These are phyloP conservation scores for Sporopachydermia cereana DNA, from an alignment of 1,139 yeast genomes.

Conservation along the genomic window DNA sequence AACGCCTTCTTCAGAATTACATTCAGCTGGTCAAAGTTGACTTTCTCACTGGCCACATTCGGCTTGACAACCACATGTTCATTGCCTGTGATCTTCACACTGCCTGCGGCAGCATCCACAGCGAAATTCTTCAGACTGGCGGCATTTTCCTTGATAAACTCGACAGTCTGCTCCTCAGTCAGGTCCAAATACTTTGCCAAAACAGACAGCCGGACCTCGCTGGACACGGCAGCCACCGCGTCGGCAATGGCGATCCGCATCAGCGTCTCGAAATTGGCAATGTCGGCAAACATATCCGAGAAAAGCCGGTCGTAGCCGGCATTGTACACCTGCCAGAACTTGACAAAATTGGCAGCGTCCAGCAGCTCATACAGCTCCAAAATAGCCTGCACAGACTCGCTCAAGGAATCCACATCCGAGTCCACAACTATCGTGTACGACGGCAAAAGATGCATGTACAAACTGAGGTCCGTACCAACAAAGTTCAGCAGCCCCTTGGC, in stretches of 20 bases:
- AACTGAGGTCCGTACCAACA: constrained; percentile 30
- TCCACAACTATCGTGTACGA: constrained; percentile 24
- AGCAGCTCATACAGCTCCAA: constrained; percentile 26
- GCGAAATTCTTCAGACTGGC: constrained; percentile 20
- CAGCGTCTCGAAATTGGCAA: constrained; percentile 23
- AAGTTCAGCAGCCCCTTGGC: constrained; percentile 31
- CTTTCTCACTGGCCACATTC: constrained; percentile 21
- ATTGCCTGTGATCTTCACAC: constrained; percentile 20
- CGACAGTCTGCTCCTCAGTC: constrained; percentile 18
- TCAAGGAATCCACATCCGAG: constrained; percentile 19
- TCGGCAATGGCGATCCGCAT: constrained; percentile 23
- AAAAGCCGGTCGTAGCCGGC: constrained; percentile 10
- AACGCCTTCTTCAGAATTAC: constrained; percentile 20
- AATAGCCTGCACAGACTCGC: constrained; percentile 26
- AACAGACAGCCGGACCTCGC: constrained; percentile 14
- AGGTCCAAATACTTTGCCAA: constrained; percentile 24
- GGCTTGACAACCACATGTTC: constrained; percentile 24
- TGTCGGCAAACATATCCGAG: constrained; percentile 26
- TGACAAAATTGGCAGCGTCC: constrained; percentile 25
- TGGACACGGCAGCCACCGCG: constrained; percentile 21
- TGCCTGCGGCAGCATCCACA: constrained; percentile 16
- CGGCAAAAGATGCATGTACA: constrained; percentile 34
- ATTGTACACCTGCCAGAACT: constrained; percentile 25
- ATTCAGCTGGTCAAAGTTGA: constrained; percentile 23
- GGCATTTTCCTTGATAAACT: constrained; percentile 21